Evolutionary conservation across 495 filamentous ascomycete genomes (phyloP), one percentile per base, ranked within the genome.

Genomic region (Glonium stellatum): DNA sequence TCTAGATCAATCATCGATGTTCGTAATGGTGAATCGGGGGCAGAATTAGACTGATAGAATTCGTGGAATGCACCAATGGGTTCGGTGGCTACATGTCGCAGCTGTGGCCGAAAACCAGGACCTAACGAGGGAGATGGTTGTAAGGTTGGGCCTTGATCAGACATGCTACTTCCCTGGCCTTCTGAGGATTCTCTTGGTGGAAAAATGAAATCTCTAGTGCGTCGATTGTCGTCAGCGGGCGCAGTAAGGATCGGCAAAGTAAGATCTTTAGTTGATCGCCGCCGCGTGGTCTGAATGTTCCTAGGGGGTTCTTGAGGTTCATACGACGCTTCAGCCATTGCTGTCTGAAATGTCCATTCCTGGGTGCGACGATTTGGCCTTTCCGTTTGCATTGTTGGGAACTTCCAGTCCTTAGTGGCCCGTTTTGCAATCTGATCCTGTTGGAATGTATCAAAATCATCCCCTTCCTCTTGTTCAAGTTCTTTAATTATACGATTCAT

Each of bases 351-450:
- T 11, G 61, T 68, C 63, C 63, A 70, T 41, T 65, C 62, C 47
- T 81, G 77, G 0, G 82, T 82, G 8, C 78, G 72, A 22, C 81
- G 73, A 36, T 71, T 67, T 11, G 55, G 66, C 41, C 77, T 78
- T 4, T 73, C 64, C 60, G 79, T 78, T 1, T 73, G 76, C 12
- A 79, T 76, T 55, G 80, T 73, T 57, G 70, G 74, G 54, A 78
- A 78, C 47, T 62, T 73, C 71, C 71, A 73, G 13, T 73, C 71
- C 39, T 55, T 64, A 8, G 71, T 73, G 10, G 57, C 57, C 12
- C 57, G 51, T 35, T 44, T 47, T 21, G 60, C 46, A 9, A 53
- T 46, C 34, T 65, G 52, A 37, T 67, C 52, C 21, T 60, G 44
- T 15, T 62, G 31, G 41, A 57, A 67, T 12, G 37, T 55, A 54